These are phyloP conservation scores for Casuarina glauca DNA, from an alignment of 306 rosid genomes.

Conservation along the genomic window DNA sequence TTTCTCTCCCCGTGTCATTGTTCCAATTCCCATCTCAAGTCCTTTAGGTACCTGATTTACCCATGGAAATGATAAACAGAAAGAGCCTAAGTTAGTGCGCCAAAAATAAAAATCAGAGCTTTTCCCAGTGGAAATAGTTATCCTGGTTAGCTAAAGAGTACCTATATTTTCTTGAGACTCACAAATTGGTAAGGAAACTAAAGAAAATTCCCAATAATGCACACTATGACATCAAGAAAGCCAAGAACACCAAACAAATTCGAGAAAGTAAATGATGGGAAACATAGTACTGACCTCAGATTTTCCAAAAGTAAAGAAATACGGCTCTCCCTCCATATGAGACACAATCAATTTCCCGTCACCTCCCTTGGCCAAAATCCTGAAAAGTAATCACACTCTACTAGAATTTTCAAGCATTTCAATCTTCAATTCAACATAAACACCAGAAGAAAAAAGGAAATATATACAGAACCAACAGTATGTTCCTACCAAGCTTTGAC, in stretches of 20 bases:
- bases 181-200: background rate
- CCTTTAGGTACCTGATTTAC: slow-evolving; percentile 84
- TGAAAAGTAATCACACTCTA: slow-evolving; percentile 36
- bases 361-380: slow-evolving; percentile 83
- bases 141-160: background rate
- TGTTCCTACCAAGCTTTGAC: slow-evolving; percentile 82
- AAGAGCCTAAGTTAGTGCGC: slow-evolving; percentile 2
- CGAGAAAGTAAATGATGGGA: slow-evolving; percentile 10
- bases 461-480: slow-evolving; percentile 1
- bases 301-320: slow-evolving; percentile 88
- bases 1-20: slow-evolving; percentile 86
- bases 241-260: background rate
- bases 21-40: slow-evolving; percentile 95
- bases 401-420: slow-evolving; percentile 26
- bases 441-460: slow-evolving; percentile 11
- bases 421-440: slow-evolving; percentile 19
- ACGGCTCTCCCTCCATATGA: slow-evolving; percentile 68
- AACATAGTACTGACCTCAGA: slow-evolving; percentile 60
- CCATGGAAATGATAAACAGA: slow-evolving; percentile 15
- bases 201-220: slow-evolving; percentile 12
- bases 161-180: background rate
- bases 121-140: slow-evolving; percentile 14
- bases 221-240: background rate
- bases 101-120: slow-evolving; percentile 4
- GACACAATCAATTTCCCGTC: slow-evolving; percentile 69